Evolutionary conservation across 1,284 basidiomycete species (phyloP), one percentile per base, ranked within the genome.

Genomic region (Vanrija sp.): DNA sequence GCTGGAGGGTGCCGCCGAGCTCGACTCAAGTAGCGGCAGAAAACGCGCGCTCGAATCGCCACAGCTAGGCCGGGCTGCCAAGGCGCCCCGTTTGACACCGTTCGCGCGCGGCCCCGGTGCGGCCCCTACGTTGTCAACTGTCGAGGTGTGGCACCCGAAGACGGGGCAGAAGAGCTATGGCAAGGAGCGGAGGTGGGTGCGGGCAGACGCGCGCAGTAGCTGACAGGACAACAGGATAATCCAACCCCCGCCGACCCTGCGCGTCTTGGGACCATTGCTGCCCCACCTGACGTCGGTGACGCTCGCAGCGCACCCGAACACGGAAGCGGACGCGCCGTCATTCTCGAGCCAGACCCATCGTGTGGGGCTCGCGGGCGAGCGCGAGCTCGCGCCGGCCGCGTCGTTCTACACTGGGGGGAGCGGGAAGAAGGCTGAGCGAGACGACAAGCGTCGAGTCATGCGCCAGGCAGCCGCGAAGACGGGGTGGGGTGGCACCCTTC

Each of bases 131-230:
- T 54, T 61, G 41, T 66, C 64, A 0, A 66, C 60, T 0, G 46
- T 73, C 6, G 61, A 71, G 44, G 61, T 74, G 4, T 72, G 71
- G 71, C 71, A 74, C 48, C 68, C 69, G 8, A 66, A 59, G 20
- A 66, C 69, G 4, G 69, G 59, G 15, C 71, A 73, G 54, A 74
- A 73, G 61, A 69, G 69, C 50, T 74, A 74, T 44, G 67, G 64
- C 18, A 69, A 71, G 45, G 72, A 74, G 49, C 50, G 66, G 45
- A 57, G 72, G 72, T 71, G 39, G 49, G 69, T 57, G 4, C 8
- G 9, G 9, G 15, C 6, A n/a, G 10, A 39, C 9, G 25, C 20
- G 5, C 14, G 10, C 7, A 10, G 39, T n/a, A 6, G 47, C 64
- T 65, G 31, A 64, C 39, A 5, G 16, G 14, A 6, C 45, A 74